These are phyloP conservation scores for Aschersonia sp. DNA, from an alignment of 2,329 filamentous ascomycete genomes.

Conservation along the genomic window DNA sequence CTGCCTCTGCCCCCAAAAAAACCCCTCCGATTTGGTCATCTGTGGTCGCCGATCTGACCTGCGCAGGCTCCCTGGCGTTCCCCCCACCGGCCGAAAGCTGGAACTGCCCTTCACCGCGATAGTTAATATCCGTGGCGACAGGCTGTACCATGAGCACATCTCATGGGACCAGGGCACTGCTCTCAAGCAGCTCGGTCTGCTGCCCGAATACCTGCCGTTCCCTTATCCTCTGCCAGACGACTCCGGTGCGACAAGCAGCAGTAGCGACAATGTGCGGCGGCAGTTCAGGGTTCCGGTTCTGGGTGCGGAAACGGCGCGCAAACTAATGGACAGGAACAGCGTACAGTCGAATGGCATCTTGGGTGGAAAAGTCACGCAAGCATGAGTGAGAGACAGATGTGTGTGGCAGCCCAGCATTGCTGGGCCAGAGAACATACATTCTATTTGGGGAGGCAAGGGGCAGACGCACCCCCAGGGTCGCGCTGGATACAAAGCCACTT, in stretches of 20 bases:
- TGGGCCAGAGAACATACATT: too few relatives aligned
- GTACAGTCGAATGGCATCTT: conserved; percentile 19
- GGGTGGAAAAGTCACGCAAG: conserved; percentile 5
- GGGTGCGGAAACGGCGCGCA: conserved; percentile 15
- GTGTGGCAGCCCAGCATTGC: too few relatives aligned
- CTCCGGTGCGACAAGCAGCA: conserved; percentile 3
- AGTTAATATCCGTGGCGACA: conserved; percentile 48
- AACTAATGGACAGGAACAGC: conserved; percentile 15
- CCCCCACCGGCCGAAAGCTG: conserved; percentile 35
- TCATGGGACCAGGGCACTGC: conserved; percentile 54
- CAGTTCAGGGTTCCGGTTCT: conserved; percentile 18
- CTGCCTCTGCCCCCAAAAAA: too few relatives aligned
- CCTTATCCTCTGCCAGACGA: conserved; percentile 34
- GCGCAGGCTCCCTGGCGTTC: conserved; percentile 33
- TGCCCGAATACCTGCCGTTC: conserved; percentile 46
- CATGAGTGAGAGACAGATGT: too few relatives aligned
- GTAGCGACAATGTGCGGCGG: conserved; percentile 7
- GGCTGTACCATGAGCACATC: conserved; percentile 52
- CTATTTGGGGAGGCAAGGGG: too few relatives aligned
- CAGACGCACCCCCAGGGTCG: too few relatives aligned
- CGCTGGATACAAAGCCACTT: too few relatives aligned
- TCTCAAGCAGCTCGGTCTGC: conserved; percentile 40
- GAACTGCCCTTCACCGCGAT: conserved; percentile 47
- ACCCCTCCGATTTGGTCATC: too few relatives aligned
- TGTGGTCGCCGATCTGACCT: too few relatives aligned